Evolutionary conservation across 1,139 yeast species (phyloP), one percentile per base, ranked within the genome.

Genomic region (Suhomyces yuchorum): DNA sequence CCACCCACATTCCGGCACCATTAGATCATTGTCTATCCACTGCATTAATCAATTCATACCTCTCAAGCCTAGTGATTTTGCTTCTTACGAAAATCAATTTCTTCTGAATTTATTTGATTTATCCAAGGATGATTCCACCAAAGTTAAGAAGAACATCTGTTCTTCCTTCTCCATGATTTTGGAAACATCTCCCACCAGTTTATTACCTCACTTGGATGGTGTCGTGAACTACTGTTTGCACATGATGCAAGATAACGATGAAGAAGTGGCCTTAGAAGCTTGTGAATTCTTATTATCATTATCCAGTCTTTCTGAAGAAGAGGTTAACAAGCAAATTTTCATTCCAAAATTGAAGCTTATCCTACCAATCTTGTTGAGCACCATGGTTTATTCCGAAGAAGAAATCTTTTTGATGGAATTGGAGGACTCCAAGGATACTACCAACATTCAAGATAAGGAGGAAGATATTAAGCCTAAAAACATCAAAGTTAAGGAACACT

Each of bases 341-440:
- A 68, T 66, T 42, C 84, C 87, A 1, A 81, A 81, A 57, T 72
- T 95, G 46, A 71, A 75, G 11, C 66, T 70, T 17, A 81, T 93
- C 19, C 66, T 93, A 24, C 97, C 98, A 0, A 82, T 85, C 1
- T 70, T 93, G 37, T 73, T 95, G 44, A 77, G 80, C 33, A 85
- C 87, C 52, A 91, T 95, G 97, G 96, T 87, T 17, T 92, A 89
- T 62, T 82, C 92, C 6, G 96, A 88, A 54, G 88, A 84, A 63
- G 96, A 90, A 56, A 79, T 89, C 35, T 77, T 86, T 51, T 65
- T 81, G 52, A 79, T 91, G 69, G 89, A 87, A 60, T 71, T 78
- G 47, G 81, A 80, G 36, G 96, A 91, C 61, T 85, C 82, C 38
- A 84, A 80, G 45, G 90, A 87, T 54, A 85, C 87, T 58, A 82